phyloP scores from a whole-genome alignment of 805 yeast genomes.

The Kodamaea jinghongensis region DNA sequence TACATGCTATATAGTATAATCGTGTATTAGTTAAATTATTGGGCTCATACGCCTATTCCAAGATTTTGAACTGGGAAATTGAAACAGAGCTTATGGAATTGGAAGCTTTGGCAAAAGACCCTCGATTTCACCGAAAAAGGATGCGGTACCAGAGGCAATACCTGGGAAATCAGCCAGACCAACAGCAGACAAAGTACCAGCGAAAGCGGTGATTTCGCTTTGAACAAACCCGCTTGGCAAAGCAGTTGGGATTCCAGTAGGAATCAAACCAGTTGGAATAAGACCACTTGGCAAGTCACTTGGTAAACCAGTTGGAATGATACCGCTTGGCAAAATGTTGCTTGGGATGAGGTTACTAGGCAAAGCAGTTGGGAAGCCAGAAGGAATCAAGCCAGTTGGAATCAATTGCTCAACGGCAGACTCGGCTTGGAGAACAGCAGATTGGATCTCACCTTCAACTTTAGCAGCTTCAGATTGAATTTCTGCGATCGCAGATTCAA shows the following conservation, averaged over 20 bases:
- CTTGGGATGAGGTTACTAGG: constrained; percentile 1
- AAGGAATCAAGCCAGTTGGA: not conserved
- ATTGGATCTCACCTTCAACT: not conserved
- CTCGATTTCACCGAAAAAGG: constrained; percentile 3
- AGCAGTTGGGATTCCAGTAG: too few relatives aligned
- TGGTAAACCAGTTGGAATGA: not conserved
- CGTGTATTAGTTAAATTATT: too few relatives aligned
- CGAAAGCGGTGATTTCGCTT: too few relatives aligned
- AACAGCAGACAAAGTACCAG: too few relatives aligned
- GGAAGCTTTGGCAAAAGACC: not conserved
- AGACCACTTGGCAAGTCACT: not conserved
- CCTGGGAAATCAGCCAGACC: too few relatives aligned
- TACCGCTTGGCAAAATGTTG: not conserved
- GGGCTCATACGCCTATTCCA: too few relatives aligned
- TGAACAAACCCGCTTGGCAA: not conserved
- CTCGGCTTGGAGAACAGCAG: too few relatives aligned
- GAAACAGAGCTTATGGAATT: not conserved
- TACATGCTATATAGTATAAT: too few relatives aligned
- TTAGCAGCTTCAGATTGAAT: too few relatives aligned
- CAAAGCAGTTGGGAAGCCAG: constrained; percentile 1
- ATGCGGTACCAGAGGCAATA: not conserved
- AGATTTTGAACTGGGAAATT: too few relatives aligned
- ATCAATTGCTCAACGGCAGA: not conserved
- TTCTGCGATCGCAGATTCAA: not conserved
- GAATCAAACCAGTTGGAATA: too few relatives aligned